Conservation (phyloP, 176 grass and related monocot genomes). For the Ensete glaucum region DNA sequence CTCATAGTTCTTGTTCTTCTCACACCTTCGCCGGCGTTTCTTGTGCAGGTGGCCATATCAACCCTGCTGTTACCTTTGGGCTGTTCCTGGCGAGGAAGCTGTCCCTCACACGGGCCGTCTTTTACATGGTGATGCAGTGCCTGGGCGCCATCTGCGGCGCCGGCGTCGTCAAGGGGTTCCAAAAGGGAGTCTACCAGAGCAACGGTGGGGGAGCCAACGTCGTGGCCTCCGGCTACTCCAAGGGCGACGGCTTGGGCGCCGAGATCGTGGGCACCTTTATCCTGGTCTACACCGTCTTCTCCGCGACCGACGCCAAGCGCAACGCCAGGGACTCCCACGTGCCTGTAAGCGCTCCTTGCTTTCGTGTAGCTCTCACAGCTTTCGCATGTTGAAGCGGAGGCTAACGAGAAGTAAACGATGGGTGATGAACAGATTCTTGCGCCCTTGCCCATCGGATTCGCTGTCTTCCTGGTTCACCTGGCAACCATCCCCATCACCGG, state of each 20-base stretch:
- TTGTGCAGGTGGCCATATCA: conserved; percentile 79
- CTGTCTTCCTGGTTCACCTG: conserved; percentile 91
- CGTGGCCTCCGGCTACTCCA: conserved; percentile 60
- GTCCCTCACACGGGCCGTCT: conserved; percentile 37
- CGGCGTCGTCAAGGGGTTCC: conserved; percentile 86
- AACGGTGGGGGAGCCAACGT: conserved; percentile 77
- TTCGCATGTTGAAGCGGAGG: neutral
- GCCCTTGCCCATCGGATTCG: conserved; percentile 86
- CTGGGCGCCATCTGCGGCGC: conserved; percentile 25
- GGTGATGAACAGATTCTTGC: conserved; percentile 51
- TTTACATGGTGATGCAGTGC: conserved; percentile 31
- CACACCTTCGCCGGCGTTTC: conserved; percentile 6
- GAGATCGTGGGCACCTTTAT: conserved; percentile 89
- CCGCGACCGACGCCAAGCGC: conserved; percentile 86
- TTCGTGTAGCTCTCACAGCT: neutral
- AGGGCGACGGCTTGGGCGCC: conserved; percentile 64
- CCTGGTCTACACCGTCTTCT: conserved; percentile 95
- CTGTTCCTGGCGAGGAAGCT: neutral
- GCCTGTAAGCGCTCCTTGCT: conserved; percentile 33
- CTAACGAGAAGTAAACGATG: too few relatives aligned
- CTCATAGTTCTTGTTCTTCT: conserved; percentile 12
- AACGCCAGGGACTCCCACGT: conserved; percentile 92
- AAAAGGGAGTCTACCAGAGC: conserved; percentile 54
- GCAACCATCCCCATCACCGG: conserved; percentile 97
- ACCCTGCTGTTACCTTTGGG: neutral